These are phyloP conservation scores for Solanum boliviense DNA, from an alignment of 257 asterid species.

Conservation along the genomic window DNA sequence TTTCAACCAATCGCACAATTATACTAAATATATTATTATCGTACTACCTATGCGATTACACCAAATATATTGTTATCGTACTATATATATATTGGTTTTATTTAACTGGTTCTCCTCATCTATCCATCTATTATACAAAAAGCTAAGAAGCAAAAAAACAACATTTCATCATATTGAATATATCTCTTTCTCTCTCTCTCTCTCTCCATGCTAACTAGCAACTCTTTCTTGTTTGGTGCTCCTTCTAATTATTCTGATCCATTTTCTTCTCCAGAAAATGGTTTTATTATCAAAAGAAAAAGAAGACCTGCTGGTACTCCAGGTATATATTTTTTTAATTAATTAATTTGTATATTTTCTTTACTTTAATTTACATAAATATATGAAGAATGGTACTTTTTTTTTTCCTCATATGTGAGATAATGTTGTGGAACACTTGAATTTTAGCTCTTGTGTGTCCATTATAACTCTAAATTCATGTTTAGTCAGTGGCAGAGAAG, in stretches of 20 bases:
- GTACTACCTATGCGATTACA: not conserved
- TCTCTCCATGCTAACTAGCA: constrained; percentile 13
- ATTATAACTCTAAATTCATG: not conserved
- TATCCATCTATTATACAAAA: not conserved
- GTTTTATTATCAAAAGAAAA: constrained; percentile 15
- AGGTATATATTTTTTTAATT: constrained; percentile 3
- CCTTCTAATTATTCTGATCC: constrained; percentile 10
- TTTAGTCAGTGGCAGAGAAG: not conserved
- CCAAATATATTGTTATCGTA: not conserved
- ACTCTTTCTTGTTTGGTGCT: constrained; percentile 20
- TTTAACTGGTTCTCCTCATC: not conserved
- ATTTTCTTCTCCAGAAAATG: constrained; percentile 15
- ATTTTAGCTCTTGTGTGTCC: not conserved
- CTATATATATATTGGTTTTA: not conserved
- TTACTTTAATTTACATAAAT: not conserved
- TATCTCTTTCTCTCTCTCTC: not conserved
- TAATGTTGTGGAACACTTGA: not conserved
- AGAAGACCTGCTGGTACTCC: constrained; percentile 40
- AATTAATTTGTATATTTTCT: not conserved
- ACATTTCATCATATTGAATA: not conserved
- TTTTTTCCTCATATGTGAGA: too few relatives aligned
- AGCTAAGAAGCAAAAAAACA: not conserved
- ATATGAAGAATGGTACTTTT: not conserved
- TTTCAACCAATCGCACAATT: fast-evolving
- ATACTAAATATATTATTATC: too few relatives aligned